phyloP scores from a whole-genome alignment of 78 protist species.

The Mantamonas sphyraenae region DNA sequence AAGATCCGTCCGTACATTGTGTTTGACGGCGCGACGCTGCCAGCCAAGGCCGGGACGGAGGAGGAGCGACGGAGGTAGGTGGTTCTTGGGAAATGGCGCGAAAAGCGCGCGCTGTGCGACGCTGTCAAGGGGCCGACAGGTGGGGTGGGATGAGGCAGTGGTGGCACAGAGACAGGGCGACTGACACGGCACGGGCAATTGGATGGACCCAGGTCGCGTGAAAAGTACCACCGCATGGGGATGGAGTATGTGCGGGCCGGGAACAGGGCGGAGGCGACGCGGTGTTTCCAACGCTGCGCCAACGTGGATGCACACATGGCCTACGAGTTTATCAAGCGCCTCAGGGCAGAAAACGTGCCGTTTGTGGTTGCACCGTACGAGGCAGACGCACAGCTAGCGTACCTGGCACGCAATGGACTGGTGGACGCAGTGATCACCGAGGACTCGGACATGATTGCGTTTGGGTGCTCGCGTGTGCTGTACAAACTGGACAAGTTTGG shows the following conservation, averaged over 20 bases:
- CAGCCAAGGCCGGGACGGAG: conserved; percentile 68
- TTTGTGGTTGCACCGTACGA: conserved; percentile 96
- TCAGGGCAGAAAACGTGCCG: not conserved
- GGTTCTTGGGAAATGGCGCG: not conserved
- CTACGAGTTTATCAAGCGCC: too few species aligned
- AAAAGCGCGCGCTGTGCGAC: too few species aligned
- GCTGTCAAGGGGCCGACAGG: too few species aligned
- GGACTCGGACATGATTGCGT: conserved; percentile 93
- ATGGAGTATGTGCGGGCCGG: too few species aligned
- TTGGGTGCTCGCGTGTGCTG: conserved; percentile 35
- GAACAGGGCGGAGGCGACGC: not conserved
- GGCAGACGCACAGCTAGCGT: conserved; percentile 98
- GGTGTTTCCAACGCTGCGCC: not conserved
- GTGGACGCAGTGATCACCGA: conserved; percentile 84
- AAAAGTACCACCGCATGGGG: too few species aligned
- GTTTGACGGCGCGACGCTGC: conserved; percentile 80
- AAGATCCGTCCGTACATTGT: conserved; percentile 71
- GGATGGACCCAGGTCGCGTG: too few species aligned
- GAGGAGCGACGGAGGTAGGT: not conserved
- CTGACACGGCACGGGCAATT: too few species aligned
- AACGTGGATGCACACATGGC: too few species aligned
- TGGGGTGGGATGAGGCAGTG: too few species aligned
- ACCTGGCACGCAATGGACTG: conserved; percentile 35
- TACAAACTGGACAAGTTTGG: not conserved
- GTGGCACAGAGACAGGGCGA: too few species aligned